Conservation (phyloP, 805 yeast genomes). For the Suhomyces sp. region DNA sequence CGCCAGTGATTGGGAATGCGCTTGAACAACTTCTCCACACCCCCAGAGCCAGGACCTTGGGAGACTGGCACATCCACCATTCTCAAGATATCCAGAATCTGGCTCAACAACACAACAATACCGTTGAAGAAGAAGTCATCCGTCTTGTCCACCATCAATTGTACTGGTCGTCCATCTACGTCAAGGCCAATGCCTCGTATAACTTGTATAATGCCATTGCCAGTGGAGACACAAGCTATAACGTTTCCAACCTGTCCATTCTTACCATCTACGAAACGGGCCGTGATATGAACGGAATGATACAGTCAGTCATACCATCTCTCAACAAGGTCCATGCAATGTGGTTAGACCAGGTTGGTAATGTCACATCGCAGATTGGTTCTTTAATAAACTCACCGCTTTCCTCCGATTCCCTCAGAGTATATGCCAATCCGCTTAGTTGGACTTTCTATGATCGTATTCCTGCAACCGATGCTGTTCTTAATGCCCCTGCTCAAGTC, state of each 20-base stretch:
- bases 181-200: slow-evolving; percentile 26
- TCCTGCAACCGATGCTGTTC: slow-evolving; percentile 51
- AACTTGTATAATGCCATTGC: slow-evolving; percentile 41
- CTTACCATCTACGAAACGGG: slow-evolving; percentile 59
- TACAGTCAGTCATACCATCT: slow-evolving; percentile 40
- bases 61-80: slow-evolving; percentile 23
- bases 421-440: slow-evolving; percentile 31
- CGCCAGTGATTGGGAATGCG: slow-evolving; percentile 31
- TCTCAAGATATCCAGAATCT: slow-evolving; percentile 23
- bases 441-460: slow-evolving; percentile 44
- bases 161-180: slow-evolving; percentile 31
- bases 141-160: slow-evolving; percentile 25
- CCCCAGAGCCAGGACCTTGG: slow-evolving; percentile 24
- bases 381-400: slow-evolving; percentile 9
- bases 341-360: slow-evolving; percentile 27
- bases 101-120: slow-evolving; percentile 23
- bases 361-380: slow-evolving; percentile 20
- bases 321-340: slow-evolving; percentile 34
- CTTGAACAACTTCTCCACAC: slow-evolving; percentile 11
- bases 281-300: slow-evolving; percentile 55
- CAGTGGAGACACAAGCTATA: slow-evolving; percentile 28
- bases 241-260: slow-evolving; percentile 31
- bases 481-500: slow-evolving; percentile 69
- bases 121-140: slow-evolving; percentile 19
- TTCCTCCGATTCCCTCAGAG: slow-evolving; percentile 13